These are phyloP conservation scores for Proliferodiscus dingleyae DNA, from an alignment of 2,329 filamentous ascomycete species.

Conservation along the genomic window DNA sequence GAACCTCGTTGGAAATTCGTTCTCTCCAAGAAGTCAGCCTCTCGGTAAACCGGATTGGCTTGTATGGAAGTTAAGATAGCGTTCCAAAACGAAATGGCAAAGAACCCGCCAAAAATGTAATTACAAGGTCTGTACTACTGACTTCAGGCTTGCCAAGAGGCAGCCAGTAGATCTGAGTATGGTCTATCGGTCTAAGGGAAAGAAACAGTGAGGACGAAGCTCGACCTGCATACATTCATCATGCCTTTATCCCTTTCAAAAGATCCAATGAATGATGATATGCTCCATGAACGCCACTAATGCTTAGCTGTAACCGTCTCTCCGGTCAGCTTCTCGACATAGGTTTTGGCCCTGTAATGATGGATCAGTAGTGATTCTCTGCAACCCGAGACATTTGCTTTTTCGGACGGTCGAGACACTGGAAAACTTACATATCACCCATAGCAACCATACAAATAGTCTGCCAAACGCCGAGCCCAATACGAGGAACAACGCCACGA, in stretches of 20 bases:
- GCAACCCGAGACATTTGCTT: background rate
- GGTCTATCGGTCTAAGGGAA: conserved; percentile 1
- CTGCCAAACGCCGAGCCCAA: conserved; percentile 96
- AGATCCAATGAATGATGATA: background rate
- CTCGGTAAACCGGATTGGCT: no score
- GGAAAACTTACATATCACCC: conserved; percentile 80
- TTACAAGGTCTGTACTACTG: background rate
- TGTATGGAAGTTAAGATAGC: no score
- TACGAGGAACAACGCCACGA: conserved; percentile 88
- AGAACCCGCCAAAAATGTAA: no score
- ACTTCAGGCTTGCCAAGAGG: no score
- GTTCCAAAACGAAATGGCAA: no score
- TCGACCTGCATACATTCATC: background rate
- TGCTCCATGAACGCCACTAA: conserved; percentile 41
- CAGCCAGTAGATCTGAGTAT: background rate
- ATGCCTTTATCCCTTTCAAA: background rate
- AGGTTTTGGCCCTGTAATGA: conserved; percentile 57
- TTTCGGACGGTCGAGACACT: conserved; percentile 9
- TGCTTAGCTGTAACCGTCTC: conserved; percentile 63
- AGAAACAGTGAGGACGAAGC: background rate
- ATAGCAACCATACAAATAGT: conserved; percentile 99
- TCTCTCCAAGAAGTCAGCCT: no score
- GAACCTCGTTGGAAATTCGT: no score
- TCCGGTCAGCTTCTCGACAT: conserved; percentile 62
- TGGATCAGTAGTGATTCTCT: conserved; percentile 10